Base-by-base conservation (phyloP, 176 grass and related monocot species). In the Cenchrus purpureus region DNA sequence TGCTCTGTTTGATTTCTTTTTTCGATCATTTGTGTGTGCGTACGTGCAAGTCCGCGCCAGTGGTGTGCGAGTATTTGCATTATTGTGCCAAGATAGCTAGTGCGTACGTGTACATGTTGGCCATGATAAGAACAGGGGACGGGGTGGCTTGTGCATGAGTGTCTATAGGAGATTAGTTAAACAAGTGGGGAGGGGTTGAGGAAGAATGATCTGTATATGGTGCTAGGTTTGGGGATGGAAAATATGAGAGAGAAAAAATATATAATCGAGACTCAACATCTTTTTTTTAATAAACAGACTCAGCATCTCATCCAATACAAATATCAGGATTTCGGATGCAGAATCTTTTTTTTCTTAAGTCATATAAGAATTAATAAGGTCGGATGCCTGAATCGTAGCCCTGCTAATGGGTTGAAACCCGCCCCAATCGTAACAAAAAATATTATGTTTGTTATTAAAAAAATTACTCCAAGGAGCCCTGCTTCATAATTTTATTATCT, bases 61-160 rank as follows among this genome's bases (percentile, higher is more conserved):
- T 53, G 12, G 31, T 79, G 60, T 70, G 37, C 25, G 25, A 75
- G 16, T 77, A 81, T 37, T 45, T 60, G 52, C 66, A 79, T 85
- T 73, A 73, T 84, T 74, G 15, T 74, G 49, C 9, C 9, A 74
- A 28, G 8, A 0, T 7, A 50, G 58, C 68, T 42, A 28, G 34
- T 42, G 88, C 49, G 50, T 83, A 83, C 88, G 66, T 83, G 84
- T 83, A 73, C 84, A 79, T 90, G 89, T 83, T 52, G 42, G 73
- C 84, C 84, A 46, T 74, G 84, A 87, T 60, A 73, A 61, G 60
- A 74, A 71, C 88, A 78, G 56, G 7, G 4, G 54, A 48, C 10
- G 54, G 65, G 54, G 65, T 58, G 65, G 65, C 48, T 6, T 6
- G 59, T 20, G 4, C 37, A 56, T 57, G 57, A 34, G 67, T 20